A percentile compares a stretch with the other conserved stretches of the same genome.
phyloP scores from a whole-genome alignment of 1,284 basidiomycete genomes.

The Cryptococcus sp. region DNA sequence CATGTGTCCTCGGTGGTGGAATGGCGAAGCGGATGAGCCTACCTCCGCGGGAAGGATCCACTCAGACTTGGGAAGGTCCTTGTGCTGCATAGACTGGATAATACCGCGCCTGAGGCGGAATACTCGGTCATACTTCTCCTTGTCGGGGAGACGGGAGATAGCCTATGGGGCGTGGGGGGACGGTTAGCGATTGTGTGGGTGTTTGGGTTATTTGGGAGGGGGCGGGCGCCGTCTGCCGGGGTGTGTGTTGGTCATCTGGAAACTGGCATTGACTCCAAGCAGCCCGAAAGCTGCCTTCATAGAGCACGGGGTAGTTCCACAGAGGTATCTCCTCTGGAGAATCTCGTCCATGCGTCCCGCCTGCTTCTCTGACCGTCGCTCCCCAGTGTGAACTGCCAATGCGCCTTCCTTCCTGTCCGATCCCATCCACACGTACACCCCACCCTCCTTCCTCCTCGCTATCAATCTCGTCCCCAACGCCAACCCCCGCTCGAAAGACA shows the following conservation, averaged over 20 bases:
- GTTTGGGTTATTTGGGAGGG: too few relatives aligned
- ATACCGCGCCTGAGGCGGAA: slow-evolving; percentile 84
- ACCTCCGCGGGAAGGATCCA: slow-evolving; percentile 81
- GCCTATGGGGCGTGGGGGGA: slow-evolving; percentile 59
- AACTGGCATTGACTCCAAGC: too few relatives aligned
- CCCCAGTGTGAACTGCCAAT: background rate
- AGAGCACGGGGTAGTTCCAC: too few relatives aligned
- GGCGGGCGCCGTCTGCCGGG: too few relatives aligned
- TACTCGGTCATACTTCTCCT: slow-evolving; percentile 83
- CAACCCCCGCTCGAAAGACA: background rate
- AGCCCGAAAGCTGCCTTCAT: background rate
- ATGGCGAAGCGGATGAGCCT: slow-evolving; percentile 35
- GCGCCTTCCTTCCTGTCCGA: background rate
- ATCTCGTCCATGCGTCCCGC: too few relatives aligned
- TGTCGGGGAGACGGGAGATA: slow-evolving; percentile 70
- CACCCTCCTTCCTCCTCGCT: background rate
- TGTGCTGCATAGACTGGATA: slow-evolving; percentile 76
- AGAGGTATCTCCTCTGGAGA: too few relatives aligned
- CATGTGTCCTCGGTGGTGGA: too few relatives aligned
- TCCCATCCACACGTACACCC: background rate
- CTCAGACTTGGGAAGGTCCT: slow-evolving; percentile 76
- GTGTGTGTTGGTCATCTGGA: background rate
- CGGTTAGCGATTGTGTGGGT: background rate
- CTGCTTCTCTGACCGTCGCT: too few relatives aligned
- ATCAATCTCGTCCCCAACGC: background rate